Evolutionary conservation across 805 yeast species (phyloP).

Genomic region (Starmerella davenportii): DNA sequence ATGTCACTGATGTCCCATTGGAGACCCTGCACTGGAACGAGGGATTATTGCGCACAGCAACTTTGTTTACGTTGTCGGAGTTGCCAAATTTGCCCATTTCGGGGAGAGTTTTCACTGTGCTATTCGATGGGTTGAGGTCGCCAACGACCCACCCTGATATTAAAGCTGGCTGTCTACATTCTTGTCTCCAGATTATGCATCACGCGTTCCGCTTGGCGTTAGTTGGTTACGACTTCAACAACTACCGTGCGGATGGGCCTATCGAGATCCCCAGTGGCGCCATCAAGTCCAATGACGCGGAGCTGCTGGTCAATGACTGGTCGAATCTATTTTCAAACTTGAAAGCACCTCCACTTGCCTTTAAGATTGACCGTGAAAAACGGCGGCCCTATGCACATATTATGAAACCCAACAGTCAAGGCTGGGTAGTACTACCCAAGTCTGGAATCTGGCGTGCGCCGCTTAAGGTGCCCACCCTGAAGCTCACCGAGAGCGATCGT

Average conservation of each 20-base stretch:
- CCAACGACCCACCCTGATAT: constrained; percentile 31
- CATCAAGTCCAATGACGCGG: not conserved
- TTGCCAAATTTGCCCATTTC: constrained; percentile 16
- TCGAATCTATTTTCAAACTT: not conserved
- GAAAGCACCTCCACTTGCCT: not conserved
- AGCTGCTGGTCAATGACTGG: constrained; percentile 5
- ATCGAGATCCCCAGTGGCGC: constrained; percentile 1
- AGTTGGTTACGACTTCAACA: constrained; percentile 31
- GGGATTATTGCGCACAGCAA: constrained; percentile 9
- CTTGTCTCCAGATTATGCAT: constrained; percentile 36
- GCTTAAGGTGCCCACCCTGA: not conserved
- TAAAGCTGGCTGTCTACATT: constrained; percentile 40
- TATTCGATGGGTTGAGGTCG: constrained; percentile 18
- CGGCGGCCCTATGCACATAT: not conserved
- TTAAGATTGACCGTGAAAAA: not conserved
- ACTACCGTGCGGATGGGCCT: constrained; percentile 4
- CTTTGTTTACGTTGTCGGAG: constrained; percentile 13
- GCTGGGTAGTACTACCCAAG: constrained; percentile 5
- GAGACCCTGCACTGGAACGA: constrained; percentile 13
- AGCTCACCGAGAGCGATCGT: not conserved
- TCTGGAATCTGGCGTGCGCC: constrained; percentile 4
- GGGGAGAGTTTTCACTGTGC: constrained; percentile 5
- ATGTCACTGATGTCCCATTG: not conserved
- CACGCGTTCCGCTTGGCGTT: constrained; percentile 31
- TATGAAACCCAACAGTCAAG: constrained; percentile 4